phyloP scores from a whole-genome alignment of 208 protist species.

The Acanthamoeba royreba region DNA sequence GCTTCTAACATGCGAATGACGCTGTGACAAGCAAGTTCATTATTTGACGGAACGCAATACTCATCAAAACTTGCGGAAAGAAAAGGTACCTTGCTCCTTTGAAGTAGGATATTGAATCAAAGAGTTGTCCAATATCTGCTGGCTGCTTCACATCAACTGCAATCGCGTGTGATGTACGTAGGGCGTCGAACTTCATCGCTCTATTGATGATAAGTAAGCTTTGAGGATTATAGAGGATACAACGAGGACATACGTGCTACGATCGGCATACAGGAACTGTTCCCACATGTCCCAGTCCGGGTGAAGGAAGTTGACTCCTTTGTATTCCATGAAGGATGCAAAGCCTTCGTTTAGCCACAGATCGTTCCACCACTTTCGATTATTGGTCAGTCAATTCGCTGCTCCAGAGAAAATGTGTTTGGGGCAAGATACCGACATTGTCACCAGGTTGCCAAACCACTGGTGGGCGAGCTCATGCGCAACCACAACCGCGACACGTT shows the following conservation, averaged over 20 bases:
- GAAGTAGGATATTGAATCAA: conserved; percentile 66
- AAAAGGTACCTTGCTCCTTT: conserved; percentile 50
- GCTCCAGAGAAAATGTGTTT: background rate
- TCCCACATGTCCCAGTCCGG: background rate
- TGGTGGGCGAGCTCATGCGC: conserved; percentile 87
- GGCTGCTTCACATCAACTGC: conserved; percentile 89
- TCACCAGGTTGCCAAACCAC: conserved; percentile 98
- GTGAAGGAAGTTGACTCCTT: conserved; percentile 29
- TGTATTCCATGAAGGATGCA: conserved; percentile 58
- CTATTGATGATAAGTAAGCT: no score
- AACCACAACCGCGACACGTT: conserved; percentile 53
- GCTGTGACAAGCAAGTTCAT: no score
- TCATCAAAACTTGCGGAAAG: background rate
- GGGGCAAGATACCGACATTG: conserved; percentile 75
- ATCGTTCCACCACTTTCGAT: conserved; percentile 91
- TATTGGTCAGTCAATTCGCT: no score
- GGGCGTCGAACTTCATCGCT: conserved; percentile 8
- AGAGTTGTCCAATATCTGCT: conserved; percentile 71
- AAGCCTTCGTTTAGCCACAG: conserved; percentile 96
- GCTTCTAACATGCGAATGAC: background rate
- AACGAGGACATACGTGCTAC: background rate
- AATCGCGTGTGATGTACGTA: conserved; percentile 61
- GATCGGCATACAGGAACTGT: background rate
- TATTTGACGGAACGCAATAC: no score
- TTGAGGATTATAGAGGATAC: no score